These are phyloP conservation scores for Endocarpon pusillum DNA, from an alignment of 495 filamentous ascomycete species.

Conservation along the genomic window DNA sequence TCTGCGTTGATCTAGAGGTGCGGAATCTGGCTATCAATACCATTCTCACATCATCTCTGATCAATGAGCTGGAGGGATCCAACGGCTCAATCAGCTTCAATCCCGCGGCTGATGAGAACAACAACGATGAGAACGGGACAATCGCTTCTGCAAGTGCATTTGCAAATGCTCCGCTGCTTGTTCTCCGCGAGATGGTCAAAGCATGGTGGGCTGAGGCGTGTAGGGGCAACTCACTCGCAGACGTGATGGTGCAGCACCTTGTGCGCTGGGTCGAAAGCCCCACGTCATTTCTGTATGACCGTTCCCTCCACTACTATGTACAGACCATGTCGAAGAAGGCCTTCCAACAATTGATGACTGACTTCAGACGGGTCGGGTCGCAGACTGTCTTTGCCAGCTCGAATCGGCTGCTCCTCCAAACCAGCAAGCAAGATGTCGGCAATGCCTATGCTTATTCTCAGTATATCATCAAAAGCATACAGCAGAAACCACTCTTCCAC, in stretches of 20 bases:
- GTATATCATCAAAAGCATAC: conserved; percentile 93
- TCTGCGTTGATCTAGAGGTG: conserved; percentile 90
- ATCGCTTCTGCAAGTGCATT: conserved; percentile 85
- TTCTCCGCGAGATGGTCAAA: conserved; percentile 95
- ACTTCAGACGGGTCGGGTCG: conserved; percentile 89
- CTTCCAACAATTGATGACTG: conserved; percentile 88
- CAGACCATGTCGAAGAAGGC: conserved; percentile 97
- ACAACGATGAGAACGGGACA: conserved; percentile 39
- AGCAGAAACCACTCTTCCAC: conserved; percentile 84
- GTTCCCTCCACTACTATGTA: conserved; percentile 91
- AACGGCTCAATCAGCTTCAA: conserved; percentile 62
- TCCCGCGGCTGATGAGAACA: conserved; percentile 38
- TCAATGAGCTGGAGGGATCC: conserved; percentile 87
- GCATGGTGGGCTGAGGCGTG: conserved; percentile 95
- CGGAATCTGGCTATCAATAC: conserved; percentile 96
- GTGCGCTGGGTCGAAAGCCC: conserved; percentile 93
- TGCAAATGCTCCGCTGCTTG: conserved; percentile 72
- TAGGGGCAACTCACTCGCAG: conserved; percentile 79
- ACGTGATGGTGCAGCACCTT: conserved; percentile 93
- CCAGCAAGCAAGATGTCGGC: conserved; percentile 88
- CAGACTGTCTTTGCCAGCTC: conserved; percentile 82
- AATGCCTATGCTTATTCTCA: conserved; percentile 95
- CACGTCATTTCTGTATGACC: conserved; percentile 85
- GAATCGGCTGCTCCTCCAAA: conserved; percentile 82
- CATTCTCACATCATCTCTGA: conserved; percentile 87